These are phyloP conservation scores for Nissolia schottii DNA, from an alignment of 306 rosid species.

Conservation along the genomic window DNA sequence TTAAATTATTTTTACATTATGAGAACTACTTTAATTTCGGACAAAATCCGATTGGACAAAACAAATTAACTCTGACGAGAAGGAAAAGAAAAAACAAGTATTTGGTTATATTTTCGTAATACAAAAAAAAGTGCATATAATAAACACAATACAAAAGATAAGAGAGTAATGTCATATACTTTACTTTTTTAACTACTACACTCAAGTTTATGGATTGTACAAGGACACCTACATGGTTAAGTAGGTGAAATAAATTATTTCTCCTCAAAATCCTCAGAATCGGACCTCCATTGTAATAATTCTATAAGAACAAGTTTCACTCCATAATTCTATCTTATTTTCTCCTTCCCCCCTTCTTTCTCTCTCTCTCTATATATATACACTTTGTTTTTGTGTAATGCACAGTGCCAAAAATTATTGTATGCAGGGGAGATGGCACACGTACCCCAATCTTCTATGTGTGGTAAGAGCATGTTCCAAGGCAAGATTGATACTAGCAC, in stretches of 20 bases:
- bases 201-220: not conserved
- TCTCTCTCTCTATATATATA: not conserved
- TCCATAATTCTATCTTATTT: too few relatives aligned
- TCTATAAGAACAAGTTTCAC: not conserved
- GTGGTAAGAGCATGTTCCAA: constrained; percentile 79
- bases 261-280: constrained; percentile 47
- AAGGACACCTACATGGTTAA: not conserved
- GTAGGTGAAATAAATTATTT: not conserved
- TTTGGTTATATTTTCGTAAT: not conserved
- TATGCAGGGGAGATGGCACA: constrained; percentile 71
- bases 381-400: constrained; percentile 14
- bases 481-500: constrained; percentile 63
- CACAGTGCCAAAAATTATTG: constrained; percentile 36
- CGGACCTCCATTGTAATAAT: constrained; percentile 29
- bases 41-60: too few relatives aligned
- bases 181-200: not conserved
- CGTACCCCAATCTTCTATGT: constrained; percentile 75
- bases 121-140: not conserved
- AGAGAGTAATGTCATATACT: not conserved
- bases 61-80: too few relatives aligned
- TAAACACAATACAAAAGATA: not conserved
- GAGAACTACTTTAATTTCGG: too few relatives aligned
- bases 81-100: too few relatives aligned
- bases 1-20: too few relatives aligned
- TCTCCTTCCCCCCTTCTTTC: not conserved